Evolutionary conservation across 108 stramenopile species (phyloP).

Genomic region (Nitzschia sp.): DNA sequence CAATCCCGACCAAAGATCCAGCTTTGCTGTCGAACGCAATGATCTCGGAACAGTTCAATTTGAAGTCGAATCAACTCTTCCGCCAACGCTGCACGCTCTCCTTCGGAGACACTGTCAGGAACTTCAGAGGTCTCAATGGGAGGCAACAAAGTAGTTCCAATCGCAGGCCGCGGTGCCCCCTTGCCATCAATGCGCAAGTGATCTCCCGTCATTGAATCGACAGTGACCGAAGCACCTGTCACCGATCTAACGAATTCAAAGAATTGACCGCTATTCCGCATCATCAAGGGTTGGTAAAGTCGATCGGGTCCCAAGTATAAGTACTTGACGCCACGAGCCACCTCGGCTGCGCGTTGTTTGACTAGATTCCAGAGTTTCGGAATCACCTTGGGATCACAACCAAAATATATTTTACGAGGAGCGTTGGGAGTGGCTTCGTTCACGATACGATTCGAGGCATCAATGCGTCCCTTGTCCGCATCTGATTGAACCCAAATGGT

Average conservation of each 20-base stretch:
- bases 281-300: constrained; percentile 61
- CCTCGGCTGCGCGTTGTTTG: constrained; percentile 51
- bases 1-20: constrained; percentile 90
- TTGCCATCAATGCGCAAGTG: constrained; percentile 76
- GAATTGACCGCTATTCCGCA: constrained; percentile 53
- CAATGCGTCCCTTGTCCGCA: constrained; percentile 76
- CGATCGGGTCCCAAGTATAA: constrained; percentile 69
- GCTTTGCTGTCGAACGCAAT: constrained; percentile 61
- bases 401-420: constrained; percentile 71
- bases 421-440: constrained; percentile 46
- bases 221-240: constrained; percentile 50
- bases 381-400: constrained; percentile 60
- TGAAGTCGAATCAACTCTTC: constrained; percentile 77
- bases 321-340: constrained; percentile 70
- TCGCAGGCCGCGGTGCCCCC: background rate
- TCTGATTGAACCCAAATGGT: constrained; percentile 83
- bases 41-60: constrained; percentile 77
- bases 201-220: constrained; percentile 73
- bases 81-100: constrained; percentile 58
- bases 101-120: constrained; percentile 21
- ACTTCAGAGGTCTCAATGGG: background rate
- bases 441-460: constrained; percentile 49
- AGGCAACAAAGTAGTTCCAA: background rate
- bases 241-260: constrained; percentile 70
- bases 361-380: constrained; percentile 59